A percentile compares a stretch with the other conserved stretches of the same genome.
Evolutionary conservation across 495 filamentous ascomycete species (phyloP).

Genomic region (Cercophora sp.): DNA sequence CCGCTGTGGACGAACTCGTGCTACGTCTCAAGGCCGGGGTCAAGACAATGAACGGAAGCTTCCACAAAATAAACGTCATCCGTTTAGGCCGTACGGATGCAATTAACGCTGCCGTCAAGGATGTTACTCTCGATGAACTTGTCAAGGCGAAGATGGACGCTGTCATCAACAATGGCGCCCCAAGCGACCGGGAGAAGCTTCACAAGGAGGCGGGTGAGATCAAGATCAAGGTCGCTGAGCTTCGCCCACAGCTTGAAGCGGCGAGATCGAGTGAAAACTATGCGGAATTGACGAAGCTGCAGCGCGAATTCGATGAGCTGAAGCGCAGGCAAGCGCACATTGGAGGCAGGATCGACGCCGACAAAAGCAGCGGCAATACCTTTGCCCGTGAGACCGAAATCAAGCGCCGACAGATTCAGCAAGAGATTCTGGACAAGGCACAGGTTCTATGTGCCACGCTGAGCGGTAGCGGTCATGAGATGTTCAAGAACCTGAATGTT

Average conservation of each 20-base stretch:
- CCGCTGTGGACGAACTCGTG: conserved; percentile 93
- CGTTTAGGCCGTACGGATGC: conserved; percentile 91
- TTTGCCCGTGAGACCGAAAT: conserved; percentile 77
- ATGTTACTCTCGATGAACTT: conserved; percentile 91
- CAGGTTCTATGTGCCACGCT: conserved; percentile 94
- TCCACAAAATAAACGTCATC: conserved; percentile 73
- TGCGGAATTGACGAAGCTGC: conserved; percentile 53
- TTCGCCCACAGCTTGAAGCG: conserved; percentile 66
- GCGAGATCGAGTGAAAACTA: conserved; percentile 61
- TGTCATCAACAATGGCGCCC: conserved; percentile 42
- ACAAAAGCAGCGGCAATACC: conserved; percentile 77
- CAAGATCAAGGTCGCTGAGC: conserved; percentile 63
- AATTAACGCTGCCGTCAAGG: conserved; percentile 82
- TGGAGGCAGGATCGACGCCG: conserved; percentile 75
- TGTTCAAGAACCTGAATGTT: conserved; percentile 90
- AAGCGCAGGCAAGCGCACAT: conserved; percentile 69
- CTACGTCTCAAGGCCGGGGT: conserved; percentile 87
- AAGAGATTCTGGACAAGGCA: conserved; percentile 82
- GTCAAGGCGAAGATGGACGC: conserved; percentile 68
- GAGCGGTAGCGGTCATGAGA: conserved; percentile 93
- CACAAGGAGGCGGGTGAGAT: conserved; percentile 77
- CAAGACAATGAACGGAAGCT: conserved; percentile 67
- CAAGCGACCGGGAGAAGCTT: conserved; percentile 67
- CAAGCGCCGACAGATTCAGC: conserved; percentile 75
- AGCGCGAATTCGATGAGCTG: conserved; percentile 72